A percentile compares a stretch with the other conserved stretches of the same genome.
phyloP scores from a whole-genome alignment of 345 rosid species.

The Viola odorata region DNA sequence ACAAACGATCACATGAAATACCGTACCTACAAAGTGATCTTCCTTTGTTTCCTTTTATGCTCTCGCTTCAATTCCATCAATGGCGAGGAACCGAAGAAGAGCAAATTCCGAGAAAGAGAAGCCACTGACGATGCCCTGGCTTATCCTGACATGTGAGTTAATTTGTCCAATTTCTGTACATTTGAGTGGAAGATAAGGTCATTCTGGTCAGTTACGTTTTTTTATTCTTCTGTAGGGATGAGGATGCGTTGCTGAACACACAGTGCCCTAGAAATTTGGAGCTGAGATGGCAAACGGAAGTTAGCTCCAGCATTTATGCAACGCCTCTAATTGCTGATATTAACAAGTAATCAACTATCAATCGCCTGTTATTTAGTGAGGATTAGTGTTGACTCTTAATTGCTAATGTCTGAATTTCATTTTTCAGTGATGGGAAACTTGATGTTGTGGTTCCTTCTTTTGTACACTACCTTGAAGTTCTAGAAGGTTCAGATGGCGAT shows the following conservation, averaged over 20 bases:
- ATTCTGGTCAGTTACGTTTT: conserved; percentile 5
- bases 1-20: conserved; percentile 39
- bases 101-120: conserved; percentile 71
- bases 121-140: conserved; percentile 79
- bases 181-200: neutral
- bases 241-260: conserved; percentile 82
- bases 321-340: conserved; percentile 93
- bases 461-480: conserved; percentile 96
- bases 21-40: conserved; percentile 27
- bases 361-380: neutral
- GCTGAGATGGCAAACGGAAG: conserved; percentile 99
- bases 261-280: conserved; percentile 86
- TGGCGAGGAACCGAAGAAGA: conserved; percentile 42
- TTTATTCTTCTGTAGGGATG: conserved; percentile 48
- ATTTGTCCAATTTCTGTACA: neutral
- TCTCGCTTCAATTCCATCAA: conserved; percentile 15
- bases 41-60: conserved; percentile 34
- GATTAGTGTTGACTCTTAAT: neutral
- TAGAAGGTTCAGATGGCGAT: conserved; percentile 98
- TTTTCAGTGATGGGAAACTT: conserved; percentile 90
- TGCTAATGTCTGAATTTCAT: neutral
- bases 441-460: conserved; percentile 95
- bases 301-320: conserved; percentile 92
- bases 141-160: conserved; percentile 65
- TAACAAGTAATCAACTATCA: conserved; percentile 47